phyloP scores from a whole-genome alignment of 1,284 basidiomycete genomes.

The Irpex lacteus region DNA sequence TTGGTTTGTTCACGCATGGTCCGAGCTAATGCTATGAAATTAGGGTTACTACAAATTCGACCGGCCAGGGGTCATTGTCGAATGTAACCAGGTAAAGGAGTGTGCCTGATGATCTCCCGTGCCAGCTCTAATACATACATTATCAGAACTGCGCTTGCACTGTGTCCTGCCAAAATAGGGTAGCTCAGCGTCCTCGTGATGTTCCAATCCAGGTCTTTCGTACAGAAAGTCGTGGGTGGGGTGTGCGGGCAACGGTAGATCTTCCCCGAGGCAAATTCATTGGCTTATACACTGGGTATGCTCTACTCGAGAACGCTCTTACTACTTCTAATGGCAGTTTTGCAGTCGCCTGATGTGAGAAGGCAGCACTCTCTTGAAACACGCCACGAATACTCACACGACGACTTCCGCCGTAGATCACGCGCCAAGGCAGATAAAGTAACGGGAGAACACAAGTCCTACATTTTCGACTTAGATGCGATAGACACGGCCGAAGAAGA shows the following conservation, averaged over 20 bases:
- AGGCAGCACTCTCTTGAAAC: not conserved
- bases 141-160: constrained; percentile 26
- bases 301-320: not conserved
- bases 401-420: constrained; percentile 24
- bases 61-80: constrained; percentile 48
- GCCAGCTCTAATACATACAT: not conserved
- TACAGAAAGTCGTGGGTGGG: constrained; percentile 34
- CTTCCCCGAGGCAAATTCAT: constrained; percentile 53
- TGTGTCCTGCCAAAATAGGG: constrained; percentile 30
- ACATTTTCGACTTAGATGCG: constrained; percentile 60
- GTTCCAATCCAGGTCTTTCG: constrained; percentile 36
- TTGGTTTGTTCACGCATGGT: no score
- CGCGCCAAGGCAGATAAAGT: constrained; percentile 38
- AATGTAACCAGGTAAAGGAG: constrained; percentile 55
- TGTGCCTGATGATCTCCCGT: not conserved
- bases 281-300: constrained; percentile 63
- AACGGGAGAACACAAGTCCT: constrained; percentile 34
- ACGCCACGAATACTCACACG: not conserved
- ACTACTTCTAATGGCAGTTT: not conserved
- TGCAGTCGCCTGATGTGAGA: constrained; percentile 27
- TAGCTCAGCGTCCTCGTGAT: constrained; percentile 35
- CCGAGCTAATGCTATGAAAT: not conserved
- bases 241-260: constrained; percentile 31
- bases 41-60: constrained; percentile 51
- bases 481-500: constrained; percentile 39